phyloP scores from a whole-genome alignment of 768 basidiomycete genomes.

The Termitomyces sp. region DNA sequence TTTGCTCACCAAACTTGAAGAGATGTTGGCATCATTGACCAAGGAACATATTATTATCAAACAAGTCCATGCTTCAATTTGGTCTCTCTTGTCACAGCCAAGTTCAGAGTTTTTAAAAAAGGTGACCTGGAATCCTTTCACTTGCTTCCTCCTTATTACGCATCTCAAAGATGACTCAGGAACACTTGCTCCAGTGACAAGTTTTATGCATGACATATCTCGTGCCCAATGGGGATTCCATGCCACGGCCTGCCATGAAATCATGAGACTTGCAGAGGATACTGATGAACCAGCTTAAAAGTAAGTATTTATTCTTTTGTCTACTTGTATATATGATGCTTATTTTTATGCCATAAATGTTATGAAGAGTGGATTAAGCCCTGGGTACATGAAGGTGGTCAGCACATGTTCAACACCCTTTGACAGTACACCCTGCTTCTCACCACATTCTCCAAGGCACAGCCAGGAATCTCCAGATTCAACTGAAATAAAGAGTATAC shows the following conservation, averaged over 20 bases:
- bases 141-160: not conserved
- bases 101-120: not conserved
- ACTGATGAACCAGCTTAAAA: not conserved
- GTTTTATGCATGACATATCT: not conserved
- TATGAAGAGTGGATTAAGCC: not conserved
- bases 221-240: constrained; percentile 1
- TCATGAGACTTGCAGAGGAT: not conserved
- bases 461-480: not conserved
- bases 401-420: not conserved
- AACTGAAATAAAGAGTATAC: not conserved
- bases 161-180: not conserved
- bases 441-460: not conserved
- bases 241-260: not conserved
- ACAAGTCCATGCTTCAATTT: not conserved
- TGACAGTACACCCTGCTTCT: not conserved
- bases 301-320: no score
- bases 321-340: not conserved
- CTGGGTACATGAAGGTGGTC: not conserved
- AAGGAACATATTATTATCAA: not conserved
- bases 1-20: not conserved
- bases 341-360: not conserved
- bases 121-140: not conserved
- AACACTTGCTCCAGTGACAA: not conserved
- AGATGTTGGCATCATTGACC: not conserved
- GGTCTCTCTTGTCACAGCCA: not conserved